These are phyloP conservation scores for Mrakia gelida DNA, from an alignment of 768 basidiomycete genomes.

Conservation along the genomic window DNA sequence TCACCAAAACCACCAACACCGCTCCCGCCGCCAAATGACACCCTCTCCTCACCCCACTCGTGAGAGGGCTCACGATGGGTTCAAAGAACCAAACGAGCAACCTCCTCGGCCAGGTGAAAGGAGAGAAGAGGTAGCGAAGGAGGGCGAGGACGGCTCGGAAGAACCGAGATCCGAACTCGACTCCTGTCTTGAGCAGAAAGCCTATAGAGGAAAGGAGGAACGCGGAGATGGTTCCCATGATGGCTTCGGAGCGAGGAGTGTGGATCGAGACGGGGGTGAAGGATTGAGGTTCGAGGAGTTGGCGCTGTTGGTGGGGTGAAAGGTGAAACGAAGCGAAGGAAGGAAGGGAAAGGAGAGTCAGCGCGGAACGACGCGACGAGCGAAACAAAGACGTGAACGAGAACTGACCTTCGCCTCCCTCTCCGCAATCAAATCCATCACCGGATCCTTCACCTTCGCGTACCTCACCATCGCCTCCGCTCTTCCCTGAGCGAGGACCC, in stretches of 20 bases:
- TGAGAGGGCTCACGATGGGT: no score
- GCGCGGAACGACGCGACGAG: not conserved
- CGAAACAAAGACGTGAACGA: no score
- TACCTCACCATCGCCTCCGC: not conserved
- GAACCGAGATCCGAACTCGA: no score
- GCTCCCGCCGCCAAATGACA: no score
- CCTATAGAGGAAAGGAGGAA: no score
- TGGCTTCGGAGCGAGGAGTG: not conserved
- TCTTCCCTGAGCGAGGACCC: not conserved
- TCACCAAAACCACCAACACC: no score
- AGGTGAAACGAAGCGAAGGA: not conserved
- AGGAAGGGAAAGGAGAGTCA: not conserved
- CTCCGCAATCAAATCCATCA: not conserved
- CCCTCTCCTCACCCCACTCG: no score
- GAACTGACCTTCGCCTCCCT: not conserved
- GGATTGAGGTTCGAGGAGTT: not conserved
- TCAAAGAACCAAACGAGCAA: no score
- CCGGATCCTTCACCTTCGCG: not conserved
- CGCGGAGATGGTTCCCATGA: not conserved
- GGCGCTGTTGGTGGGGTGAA: not conserved
- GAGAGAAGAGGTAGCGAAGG: no score
- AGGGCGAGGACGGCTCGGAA: no score
- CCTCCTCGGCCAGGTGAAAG: no score
- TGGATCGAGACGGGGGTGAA: not conserved
- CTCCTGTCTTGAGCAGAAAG: no score